phyloP scores from a whole-genome alignment of 2,329 filamentous ascomycete genomes.

The Colletotrichum sp. region DNA sequence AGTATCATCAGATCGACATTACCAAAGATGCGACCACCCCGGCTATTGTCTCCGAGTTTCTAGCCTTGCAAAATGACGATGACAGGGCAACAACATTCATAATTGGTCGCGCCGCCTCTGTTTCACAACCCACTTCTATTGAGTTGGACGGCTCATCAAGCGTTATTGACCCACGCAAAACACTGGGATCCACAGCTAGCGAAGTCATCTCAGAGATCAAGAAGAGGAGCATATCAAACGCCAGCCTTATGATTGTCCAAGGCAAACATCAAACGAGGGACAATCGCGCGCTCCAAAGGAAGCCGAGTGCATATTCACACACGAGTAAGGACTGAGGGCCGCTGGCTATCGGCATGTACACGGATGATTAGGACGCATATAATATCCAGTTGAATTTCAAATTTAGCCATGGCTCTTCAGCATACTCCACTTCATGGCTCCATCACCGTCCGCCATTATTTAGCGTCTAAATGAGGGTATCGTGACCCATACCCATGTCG shows the following conservation, averaged over 20 bases:
- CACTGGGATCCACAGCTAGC: neutral
- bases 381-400: neutral
- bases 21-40: neutral
- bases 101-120: neutral
- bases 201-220: neutral
- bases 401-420: neutral
- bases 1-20: neutral
- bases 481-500: neutral
- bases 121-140: neutral
- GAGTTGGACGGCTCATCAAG: neutral
- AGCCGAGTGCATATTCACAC: neutral
- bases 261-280: neutral
- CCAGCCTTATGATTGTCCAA: neutral
- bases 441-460: neutral
- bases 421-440: neutral
- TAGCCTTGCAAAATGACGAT: neutral
- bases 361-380: neutral
- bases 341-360: neutral
- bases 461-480: neutral
- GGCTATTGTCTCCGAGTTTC: neutral
- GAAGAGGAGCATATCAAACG: neutral
- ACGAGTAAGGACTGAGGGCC: neutral
- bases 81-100: neutral
- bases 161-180: neutral
- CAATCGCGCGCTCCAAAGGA: neutral